Base-by-base conservation (phyloP, 129 eudicot species). In the Oenanthe sinensis region DNA sequence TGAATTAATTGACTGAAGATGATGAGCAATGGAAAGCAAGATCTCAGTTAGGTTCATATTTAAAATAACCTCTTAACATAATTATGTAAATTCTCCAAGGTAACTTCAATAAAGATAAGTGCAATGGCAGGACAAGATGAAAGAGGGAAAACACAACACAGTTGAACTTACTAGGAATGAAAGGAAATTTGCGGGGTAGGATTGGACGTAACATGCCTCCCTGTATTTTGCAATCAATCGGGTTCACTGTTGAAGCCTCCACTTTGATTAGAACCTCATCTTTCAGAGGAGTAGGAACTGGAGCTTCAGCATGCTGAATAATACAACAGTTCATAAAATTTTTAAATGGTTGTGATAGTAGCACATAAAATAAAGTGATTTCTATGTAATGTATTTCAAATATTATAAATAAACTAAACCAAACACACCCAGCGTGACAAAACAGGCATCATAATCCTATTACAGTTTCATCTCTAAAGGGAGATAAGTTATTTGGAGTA, bases 221-320 rank as follows among this genome's bases (percentile, higher is more conserved):
- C 71, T 90, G 96, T 47, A 87, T 77, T 73, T 84, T 92, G 85
- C 86, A 84, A 47, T 92, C 96, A 12, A 86, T 40, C n/a, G 92
- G 92, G 77, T 92, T 92, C 20, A 92, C 52, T 83, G 85, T 83
- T 43, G 90, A 82, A 16, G 97, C 97, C 82, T 92, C 97, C 1
- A 90, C 20, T 84, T 90, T 92, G 4, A 88, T 40, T 80, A 89
- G 77, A 63, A 90, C 54, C 81, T 92, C 92, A 40, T 84, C 87
- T 24, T 82, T 84, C 16, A 78, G 77, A n/a, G 91, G 91, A 74
- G 84, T 26, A 75, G 97, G 97, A 77, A 90, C 75, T 11, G 88
- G 89, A 78, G 82, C 74, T 79, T 90, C 93, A 54, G 85, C 93
- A 81, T 85, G 96, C 96, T 92, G 85, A 79, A 83, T 1, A 73